These are phyloP conservation scores for Clathrus columnatus DNA, from an alignment of 768 basidiomycete genomes.

Conservation along the genomic window DNA sequence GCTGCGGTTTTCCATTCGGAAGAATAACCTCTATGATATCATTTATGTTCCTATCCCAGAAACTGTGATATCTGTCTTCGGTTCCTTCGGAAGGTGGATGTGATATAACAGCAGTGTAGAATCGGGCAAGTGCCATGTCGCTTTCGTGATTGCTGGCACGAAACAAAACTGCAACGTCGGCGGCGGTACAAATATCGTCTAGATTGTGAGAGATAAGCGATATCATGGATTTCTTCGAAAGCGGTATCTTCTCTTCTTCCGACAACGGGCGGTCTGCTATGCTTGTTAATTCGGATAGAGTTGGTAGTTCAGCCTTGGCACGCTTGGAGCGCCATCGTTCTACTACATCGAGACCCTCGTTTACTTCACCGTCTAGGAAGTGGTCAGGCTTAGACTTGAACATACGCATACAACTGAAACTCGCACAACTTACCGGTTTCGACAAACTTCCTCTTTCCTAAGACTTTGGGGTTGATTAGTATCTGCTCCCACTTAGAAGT, in stretches of 20 bases:
- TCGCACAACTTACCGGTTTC: neutral
- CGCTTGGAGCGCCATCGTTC: neutral
- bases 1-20: neutral
- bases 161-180: neutral
- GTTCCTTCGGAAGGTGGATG: neutral
- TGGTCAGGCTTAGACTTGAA: neutral
- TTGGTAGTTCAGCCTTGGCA: too few relatives aligned
- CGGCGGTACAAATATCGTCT: neutral
- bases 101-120: neutral
- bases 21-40: too few relatives aligned
- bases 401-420: neutral
- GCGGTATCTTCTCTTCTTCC: too few relatives aligned
- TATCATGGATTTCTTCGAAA: too few relatives aligned
- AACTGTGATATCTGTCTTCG: neutral
- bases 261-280: too few relatives aligned
- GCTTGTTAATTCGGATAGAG: too few relatives aligned
- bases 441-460: too few relatives aligned
- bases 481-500: neutral
- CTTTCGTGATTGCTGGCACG: neutral
- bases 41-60: neutral
- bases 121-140: neutral
- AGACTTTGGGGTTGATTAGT: neutral
- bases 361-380: neutral
- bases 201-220: neutral
- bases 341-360: too few relatives aligned